Base-by-base conservation (phyloP, 1,284 basidiomycete species). In the Lignosus rhinocerotis region DNA sequence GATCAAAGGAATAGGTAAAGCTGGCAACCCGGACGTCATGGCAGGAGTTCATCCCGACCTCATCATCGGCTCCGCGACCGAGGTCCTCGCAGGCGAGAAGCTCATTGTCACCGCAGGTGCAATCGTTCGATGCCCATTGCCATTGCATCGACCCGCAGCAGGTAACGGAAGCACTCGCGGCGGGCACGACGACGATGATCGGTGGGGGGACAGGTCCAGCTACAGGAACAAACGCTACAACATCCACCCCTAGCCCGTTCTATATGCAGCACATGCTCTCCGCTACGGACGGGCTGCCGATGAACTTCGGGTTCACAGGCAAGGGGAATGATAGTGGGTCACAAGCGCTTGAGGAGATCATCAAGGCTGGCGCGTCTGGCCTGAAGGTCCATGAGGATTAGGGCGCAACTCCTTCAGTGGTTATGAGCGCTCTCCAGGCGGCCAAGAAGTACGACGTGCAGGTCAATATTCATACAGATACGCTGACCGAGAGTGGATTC, bases 371-470 rank as follows among this genome's bases (percentile, higher is more conserved):
- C 17, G 96, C 94, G 0, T 86, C 84, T 21, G 96, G 96, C 0
- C 74, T 99, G 65, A 99, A 99, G 77, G 75, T 99, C 56, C 97
- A 99, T 70, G 97, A 99, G 72, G 97, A 99, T 74, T 99, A 97
- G 97, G 97, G 97, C 4, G 84, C 87, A 17, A 98, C 96, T 1
- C 96, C 96, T 0, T 87, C 86, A 14, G 85, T 85, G 0, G 98
- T 99, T 67, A 80, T 82, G 65, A 88, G 83, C 49, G 90, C 87
- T 60, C 78, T 99, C 61, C 85, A 87, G 57, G 84, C 98, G 16
- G 96, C 83, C 1, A 94, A 99, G 70, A 84, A 94, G 67, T 96
- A 93, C 72, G 97, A 99, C 70, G 93, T 99, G 8, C 96, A 98
- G 86, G 87, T 95, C 61, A 97, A 96, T 71, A 98, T 99, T 55